These are phyloP conservation scores for Trichoderma sp. DNA, from an alignment of 2,329 filamentous ascomycete species.

Conservation along the genomic window DNA sequence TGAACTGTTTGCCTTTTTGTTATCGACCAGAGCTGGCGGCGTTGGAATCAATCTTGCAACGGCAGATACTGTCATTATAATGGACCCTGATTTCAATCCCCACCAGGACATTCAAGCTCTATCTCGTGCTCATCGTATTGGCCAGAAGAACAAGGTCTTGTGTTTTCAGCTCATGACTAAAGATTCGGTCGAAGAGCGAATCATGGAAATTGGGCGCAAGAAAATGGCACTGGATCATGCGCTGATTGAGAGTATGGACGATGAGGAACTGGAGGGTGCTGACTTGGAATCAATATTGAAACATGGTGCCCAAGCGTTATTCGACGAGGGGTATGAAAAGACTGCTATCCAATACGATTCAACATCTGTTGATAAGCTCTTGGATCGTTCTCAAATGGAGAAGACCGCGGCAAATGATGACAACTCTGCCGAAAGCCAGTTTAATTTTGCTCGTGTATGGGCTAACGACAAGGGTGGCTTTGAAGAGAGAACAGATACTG, in stretches of 20 bases:
- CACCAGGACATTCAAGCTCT: conserved; percentile 97
- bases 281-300: conserved; percentile 87
- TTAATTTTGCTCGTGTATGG: conserved; percentile 91
- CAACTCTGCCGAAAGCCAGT: conserved; percentile 71
- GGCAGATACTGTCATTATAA: conserved; percentile 95
- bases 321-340: conserved; percentile 70
- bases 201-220: conserved; percentile 91
- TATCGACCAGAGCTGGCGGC: conserved; percentile 92
- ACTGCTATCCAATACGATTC: conserved; percentile 80
- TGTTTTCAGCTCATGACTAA: conserved; percentile 95
- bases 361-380: conserved; percentile 79
- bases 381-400: conserved; percentile 84
- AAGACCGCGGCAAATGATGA: conserved; percentile 67
- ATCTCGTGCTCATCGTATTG: conserved; percentile 91
- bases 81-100: conserved; percentile 96
- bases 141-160: conserved; percentile 92
- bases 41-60: conserved; percentile 97
- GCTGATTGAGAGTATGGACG: conserved; percentile 87
- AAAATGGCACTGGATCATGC: conserved; percentile 97
- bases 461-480: conserved; percentile 74
- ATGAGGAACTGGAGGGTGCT: conserved; percentile 73
- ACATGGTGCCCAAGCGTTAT: conserved; percentile 84
- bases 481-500: conserved; percentile 60
- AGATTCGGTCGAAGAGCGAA: conserved; percentile 87
- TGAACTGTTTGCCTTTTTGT: conserved; percentile 80